Evolutionary conservation across 1,139 yeast genomes (phyloP), one percentile per base, ranked within the genome.

Genomic region (Candida sojae): DNA sequence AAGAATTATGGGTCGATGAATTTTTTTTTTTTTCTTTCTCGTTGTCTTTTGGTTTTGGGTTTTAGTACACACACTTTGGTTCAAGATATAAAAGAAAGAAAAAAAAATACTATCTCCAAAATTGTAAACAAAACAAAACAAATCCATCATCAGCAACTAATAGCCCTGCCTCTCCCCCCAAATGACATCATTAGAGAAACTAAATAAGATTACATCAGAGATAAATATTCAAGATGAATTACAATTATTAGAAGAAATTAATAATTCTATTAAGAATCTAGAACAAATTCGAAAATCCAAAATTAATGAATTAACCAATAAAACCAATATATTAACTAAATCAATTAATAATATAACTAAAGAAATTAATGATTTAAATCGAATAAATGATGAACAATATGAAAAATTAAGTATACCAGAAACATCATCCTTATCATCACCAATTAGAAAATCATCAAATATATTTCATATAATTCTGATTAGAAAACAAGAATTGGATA

Each of bases 191-290:
- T n/a, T 35, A 23, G 43, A 44, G 23, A 36, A 39, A 31, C 26
- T 48, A 30, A 44, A 44, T 28, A 42, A 48, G 34, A 30, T 50
- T 9, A 65, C 73, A 10, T 80, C 79, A 26, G 73, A 76, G 17
- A 78, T 80, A 49, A 81, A 78, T 45, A 71, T 79, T 5, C 76
- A 77, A 50, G 80, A 83, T 4, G 88, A 84, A 56, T 57, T 81
- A 23, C 67, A 68, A 25, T 73, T 80, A 2, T 63, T 82, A 3
- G 80, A 79, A 49, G 61, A 80, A 32, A 79, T 82, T 30, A 71
- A 73, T 23, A 73, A 67, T 6, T 70, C 74, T 44, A 59, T 79
- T 11, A 53, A 58, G 44, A 53, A 69, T 50, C 54, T 67, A 51
- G 53, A 66, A 46, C 56, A 62, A 48, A 53, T 63, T 45, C 58